Evolutionary conservation across 2,329 filamentous ascomycete genomes (phyloP).

Genomic region (Hypocrella siamensis): DNA sequence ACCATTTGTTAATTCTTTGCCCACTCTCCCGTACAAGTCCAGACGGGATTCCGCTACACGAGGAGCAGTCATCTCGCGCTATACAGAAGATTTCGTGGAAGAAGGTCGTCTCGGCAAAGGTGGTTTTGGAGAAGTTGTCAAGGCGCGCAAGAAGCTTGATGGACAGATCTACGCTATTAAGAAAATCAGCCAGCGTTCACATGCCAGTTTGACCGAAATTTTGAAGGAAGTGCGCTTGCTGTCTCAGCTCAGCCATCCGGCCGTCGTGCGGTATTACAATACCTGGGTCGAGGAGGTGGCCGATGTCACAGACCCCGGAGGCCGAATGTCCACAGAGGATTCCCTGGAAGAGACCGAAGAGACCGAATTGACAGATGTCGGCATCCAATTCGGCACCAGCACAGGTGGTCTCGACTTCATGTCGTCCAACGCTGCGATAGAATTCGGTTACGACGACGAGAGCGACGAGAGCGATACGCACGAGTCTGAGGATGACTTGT

Average conservation of each 20-base stretch:
- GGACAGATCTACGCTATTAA: conserved; percentile 92
- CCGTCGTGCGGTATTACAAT: conserved; percentile 78
- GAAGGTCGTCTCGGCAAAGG: conserved; percentile 80
- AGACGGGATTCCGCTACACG: conserved; percentile 47
- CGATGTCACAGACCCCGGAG: conserved; percentile 38
- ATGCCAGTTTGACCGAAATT: conserved; percentile 65
- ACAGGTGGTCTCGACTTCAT: conserved; percentile 84
- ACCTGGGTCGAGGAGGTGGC: conserved; percentile 75
- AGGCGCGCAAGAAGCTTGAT: conserved; percentile 86
- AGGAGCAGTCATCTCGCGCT: conserved; percentile 48
- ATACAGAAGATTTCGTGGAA: conserved; percentile 80
- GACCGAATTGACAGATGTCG: conserved; percentile 23
- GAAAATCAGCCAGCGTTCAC: conserved; percentile 75
- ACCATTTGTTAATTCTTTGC: conserved; percentile 26
- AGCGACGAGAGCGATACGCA: conserved; percentile 28
- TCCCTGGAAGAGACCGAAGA: conserved; percentile 20
- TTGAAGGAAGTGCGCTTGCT: conserved; percentile 75
- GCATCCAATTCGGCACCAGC: conserved; percentile 51
- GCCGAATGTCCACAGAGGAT: conserved; percentile 37
- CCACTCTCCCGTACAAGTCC: conserved; percentile 28
- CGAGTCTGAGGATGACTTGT: conserved; percentile 28
- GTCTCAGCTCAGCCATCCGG: conserved; percentile 82
- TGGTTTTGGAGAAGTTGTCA: conserved; percentile 91
- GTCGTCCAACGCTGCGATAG: conserved; percentile 67
- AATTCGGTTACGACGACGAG: conserved; percentile 54